Evolutionary conservation across 306 rosid species (phyloP).

Genomic region (Prunus davidiana): DNA sequence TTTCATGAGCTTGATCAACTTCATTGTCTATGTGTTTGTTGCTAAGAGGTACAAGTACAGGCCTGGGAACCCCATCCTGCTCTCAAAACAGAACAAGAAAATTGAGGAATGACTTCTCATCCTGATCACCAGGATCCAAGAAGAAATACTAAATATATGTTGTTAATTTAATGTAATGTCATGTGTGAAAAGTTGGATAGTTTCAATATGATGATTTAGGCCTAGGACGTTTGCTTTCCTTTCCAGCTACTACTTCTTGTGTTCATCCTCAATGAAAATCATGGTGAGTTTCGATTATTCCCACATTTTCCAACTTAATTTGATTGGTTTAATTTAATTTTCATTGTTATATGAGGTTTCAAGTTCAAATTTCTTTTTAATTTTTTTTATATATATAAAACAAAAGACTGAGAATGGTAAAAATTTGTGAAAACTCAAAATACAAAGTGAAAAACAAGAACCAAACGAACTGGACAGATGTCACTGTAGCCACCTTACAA

Average conservation of each 20-base stretch:
- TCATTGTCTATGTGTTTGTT: slow-evolving; percentile 54
- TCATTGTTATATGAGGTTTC: too few species aligned
- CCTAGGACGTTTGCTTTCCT: neutral
- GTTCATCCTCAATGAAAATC: too few species aligned
- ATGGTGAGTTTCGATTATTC: too few species aligned
- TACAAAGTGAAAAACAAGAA: neutral
- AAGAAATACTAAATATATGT: neutral
- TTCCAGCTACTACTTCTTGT: neutral
- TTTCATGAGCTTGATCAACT: slow-evolving; percentile 66
- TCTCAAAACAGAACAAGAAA: slow-evolving; percentile 15
- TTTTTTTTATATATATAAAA: too few species aligned
- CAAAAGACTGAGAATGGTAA: too few species aligned
- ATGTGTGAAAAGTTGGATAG: neutral
- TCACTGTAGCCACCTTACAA: neutral
- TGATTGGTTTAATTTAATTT: too few species aligned
- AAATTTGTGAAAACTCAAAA: too few species aligned
- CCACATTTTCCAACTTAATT: neutral
- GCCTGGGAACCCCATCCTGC: slow-evolving; percentile 29
- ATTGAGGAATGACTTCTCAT: neutral
- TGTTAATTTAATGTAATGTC: neutral
- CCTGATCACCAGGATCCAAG: neutral
- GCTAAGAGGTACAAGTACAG: slow-evolving; percentile 73
- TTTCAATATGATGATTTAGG: neutral
- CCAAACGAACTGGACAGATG: neutral
- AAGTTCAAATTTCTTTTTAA: too few species aligned